Percentiles rank a stretch among this genome's conserved stretches.
Conservation (phyloP, 129 eudicot species). For the Lonicera japonica region DNA sequence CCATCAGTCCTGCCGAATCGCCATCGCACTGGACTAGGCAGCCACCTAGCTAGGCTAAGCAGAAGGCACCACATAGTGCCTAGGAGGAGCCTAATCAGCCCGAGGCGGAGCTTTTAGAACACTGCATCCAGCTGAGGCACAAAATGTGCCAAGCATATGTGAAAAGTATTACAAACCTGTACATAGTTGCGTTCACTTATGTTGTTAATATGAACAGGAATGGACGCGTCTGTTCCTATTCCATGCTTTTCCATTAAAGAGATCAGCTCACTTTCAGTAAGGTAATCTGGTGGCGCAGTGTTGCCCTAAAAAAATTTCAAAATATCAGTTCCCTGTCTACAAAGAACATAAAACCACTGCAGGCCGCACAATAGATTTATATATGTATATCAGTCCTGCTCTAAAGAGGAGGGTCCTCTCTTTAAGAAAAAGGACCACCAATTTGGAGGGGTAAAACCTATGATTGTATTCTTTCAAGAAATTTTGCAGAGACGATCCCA, state of each 20-base stretch:
- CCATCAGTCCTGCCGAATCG: no score
- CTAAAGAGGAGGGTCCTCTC: no score
- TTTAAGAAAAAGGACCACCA: no score
- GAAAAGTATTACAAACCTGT: conserved; percentile 41
- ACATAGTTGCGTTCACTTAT: conserved; percentile 95
- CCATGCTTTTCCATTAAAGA: conserved; percentile 92
- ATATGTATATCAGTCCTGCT: background rate
- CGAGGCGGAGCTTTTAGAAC: no score
- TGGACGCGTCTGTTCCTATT: conserved; percentile 95
- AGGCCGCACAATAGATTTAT: background rate
- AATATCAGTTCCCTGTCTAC: background rate
- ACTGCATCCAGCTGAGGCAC: background rate
- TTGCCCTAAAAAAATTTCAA: conserved; percentile 45
- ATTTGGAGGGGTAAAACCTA: no score
- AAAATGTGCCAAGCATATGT: conserved; percentile 2
- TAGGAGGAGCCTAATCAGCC: no score
- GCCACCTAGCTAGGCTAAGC: no score
- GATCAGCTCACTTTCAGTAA: conserved; percentile 86
- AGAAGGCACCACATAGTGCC: no score
- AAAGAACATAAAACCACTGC: conserved; percentile 1
- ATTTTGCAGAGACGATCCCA: background rate
- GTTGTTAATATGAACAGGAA: conserved; percentile 89
- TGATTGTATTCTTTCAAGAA: no score
- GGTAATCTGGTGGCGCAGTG: conserved; percentile 84
- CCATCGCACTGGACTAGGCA: no score